phyloP scores from a whole-genome alignment of 106 monocot species.

The Platanthera guangdongensis region DNA sequence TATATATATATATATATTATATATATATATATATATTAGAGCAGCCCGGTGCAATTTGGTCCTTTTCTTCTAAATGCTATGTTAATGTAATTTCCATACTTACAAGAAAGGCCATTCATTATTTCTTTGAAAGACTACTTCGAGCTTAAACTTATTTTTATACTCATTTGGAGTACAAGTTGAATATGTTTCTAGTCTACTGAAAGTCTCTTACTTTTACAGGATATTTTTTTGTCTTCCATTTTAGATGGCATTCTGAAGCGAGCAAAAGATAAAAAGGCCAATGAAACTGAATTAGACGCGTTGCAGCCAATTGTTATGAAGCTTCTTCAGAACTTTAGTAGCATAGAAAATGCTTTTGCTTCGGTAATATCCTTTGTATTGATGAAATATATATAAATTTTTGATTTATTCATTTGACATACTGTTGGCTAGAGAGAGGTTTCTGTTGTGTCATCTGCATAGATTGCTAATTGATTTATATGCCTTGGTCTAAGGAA shows the following conservation, averaged over 20 bases:
- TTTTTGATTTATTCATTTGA: background rate
- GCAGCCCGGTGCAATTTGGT: background rate
- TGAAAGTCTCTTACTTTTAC: constrained; percentile 6
- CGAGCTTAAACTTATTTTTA: background rate
- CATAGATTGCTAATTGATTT: background rate
- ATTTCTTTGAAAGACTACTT: background rate
- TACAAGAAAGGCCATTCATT: background rate
- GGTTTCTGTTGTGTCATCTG: background rate
- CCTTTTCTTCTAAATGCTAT: background rate
- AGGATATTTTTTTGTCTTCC: constrained; percentile 19
- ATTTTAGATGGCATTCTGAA: constrained; percentile 27
- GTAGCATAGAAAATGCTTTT: constrained; percentile 18
- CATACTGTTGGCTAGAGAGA: background rate
- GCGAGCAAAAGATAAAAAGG: constrained; percentile 3
- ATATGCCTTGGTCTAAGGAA: background rate
- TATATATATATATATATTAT: too few relatives aligned
- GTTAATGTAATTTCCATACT: background rate
- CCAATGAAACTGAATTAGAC: constrained; percentile 16
- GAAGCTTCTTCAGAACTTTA: constrained; percentile 27
- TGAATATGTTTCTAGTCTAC: background rate
- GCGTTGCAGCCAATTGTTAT: constrained; percentile 18
- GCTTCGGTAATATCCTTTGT: constrained; percentile 16
- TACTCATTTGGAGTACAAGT: background rate
- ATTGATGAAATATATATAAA: background rate
- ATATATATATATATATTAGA: too few relatives aligned